phyloP scores from a whole-genome alignment of 176 grass and related monocot species.

The Triticum turgidum region DNA sequence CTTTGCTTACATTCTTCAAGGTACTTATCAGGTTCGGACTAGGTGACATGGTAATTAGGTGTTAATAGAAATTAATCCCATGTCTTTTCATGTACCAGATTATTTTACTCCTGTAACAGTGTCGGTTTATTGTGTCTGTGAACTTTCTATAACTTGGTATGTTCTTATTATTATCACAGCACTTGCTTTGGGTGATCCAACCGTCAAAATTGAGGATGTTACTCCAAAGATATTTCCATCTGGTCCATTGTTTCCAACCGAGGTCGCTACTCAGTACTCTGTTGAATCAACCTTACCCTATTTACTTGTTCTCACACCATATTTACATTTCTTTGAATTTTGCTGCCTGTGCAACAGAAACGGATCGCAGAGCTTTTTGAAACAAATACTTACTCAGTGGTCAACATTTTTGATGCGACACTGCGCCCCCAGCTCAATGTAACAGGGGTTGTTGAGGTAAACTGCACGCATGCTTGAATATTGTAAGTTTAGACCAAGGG shows the following conservation, averaged over 20 bases:
- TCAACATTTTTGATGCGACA: conserved; percentile 95
- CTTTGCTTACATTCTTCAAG: conserved; percentile 82
- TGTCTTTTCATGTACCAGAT: neutral
- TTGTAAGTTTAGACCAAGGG: conserved; percentile 4
- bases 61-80: neutral
- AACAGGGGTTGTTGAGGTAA: conserved; percentile 94
- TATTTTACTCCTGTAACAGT: neutral
- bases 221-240: conserved; percentile 68
- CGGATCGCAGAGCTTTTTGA: conserved; percentile 81
- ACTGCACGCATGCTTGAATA: neutral
- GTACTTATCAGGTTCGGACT: conserved; percentile 82
- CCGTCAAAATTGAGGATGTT: conserved; percentile 68
- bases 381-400: conserved; percentile 93
- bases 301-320: conserved; percentile 17
- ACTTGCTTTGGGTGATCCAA: conserved; percentile 71
- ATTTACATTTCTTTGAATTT: conserved; percentile 10
- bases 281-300: neutral
- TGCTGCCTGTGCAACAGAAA: conserved; percentile 48
- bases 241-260: conserved; percentile 73
- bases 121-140: neutral
- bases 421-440: conserved; percentile 86
- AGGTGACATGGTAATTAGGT: conserved; percentile 35
- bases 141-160: neutral
- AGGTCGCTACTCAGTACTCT: conserved; percentile 55
- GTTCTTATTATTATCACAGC: conserved; percentile 41